A percentile compares a stretch with the other conserved stretches of the same genome.
phyloP scores from a whole-genome alignment of 2,329 filamentous ascomycete species.

The Xylaria arbuscula region DNA sequence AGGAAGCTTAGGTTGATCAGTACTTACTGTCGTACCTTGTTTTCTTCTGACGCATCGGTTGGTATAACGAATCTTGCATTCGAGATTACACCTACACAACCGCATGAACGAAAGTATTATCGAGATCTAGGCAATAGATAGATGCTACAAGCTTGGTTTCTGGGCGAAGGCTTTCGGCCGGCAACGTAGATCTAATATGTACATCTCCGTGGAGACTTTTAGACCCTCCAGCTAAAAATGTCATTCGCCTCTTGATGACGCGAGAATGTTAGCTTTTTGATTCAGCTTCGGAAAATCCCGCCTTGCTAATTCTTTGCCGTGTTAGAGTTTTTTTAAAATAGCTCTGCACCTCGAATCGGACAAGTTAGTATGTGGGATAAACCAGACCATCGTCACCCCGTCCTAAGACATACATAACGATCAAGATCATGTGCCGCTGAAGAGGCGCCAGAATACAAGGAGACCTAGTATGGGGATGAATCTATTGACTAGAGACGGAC shows the following conservation, averaged over 20 bases:
- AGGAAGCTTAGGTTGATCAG: no score
- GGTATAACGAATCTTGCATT: no score
- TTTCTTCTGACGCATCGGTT: no score
- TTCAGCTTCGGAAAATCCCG: constrained; percentile 3
- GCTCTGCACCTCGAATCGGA: not conserved
- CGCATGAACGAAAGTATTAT: no score
- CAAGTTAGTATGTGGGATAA: not conserved
- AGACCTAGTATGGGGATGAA: not conserved
- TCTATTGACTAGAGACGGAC: not conserved
- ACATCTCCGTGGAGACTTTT: constrained; percentile 1
- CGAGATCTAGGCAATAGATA: not conserved
- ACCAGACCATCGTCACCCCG: not conserved
- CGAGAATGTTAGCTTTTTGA: not conserved
- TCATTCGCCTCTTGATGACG: constrained; percentile 5
- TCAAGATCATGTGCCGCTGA: no score
- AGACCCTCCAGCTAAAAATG: not conserved
- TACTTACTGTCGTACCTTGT: no score
- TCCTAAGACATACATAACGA: not conserved
- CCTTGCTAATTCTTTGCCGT: not conserved
- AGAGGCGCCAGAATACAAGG: no score
- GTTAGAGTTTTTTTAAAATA: not conserved
- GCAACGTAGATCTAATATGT: not conserved
- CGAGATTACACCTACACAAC: no score
- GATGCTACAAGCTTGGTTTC: not conserved
- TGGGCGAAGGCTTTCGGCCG: not conserved